phyloP scores from a whole-genome alignment of 106 monocot genomes.

The Cymbidium sinense region DNA sequence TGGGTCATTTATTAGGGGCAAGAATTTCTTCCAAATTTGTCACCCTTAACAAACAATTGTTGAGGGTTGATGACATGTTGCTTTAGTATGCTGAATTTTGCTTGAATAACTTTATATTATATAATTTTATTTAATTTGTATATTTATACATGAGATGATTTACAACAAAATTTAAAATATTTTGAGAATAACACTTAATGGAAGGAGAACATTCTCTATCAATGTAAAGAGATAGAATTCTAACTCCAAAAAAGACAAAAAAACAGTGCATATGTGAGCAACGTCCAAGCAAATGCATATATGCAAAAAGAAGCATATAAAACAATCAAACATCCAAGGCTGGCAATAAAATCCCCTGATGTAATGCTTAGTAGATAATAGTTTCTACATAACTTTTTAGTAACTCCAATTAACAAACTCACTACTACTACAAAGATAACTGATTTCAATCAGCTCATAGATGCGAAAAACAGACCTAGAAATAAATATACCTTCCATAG shows the following conservation, averaged over 20 bases:
- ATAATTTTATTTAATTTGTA: no score
- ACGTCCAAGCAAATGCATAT: neutral
- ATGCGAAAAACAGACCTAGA: neutral
- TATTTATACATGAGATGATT: no score
- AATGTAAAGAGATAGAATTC: neutral
- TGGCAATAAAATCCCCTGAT: neutral
- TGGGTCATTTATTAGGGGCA: no score
- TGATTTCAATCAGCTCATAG: neutral
- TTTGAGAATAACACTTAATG: no score
- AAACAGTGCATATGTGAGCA: neutral
- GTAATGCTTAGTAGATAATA: neutral
- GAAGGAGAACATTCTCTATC: neutral
- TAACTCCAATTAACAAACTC: neutral
- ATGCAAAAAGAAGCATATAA: neutral
- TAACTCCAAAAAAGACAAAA: neutral
- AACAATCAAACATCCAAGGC: neutral
- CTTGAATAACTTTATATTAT: no score
- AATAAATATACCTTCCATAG: conserved; percentile 54
- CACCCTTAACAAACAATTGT: no score
- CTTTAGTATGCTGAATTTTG: no score
- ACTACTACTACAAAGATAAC: neutral
- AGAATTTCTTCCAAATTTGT: no score
- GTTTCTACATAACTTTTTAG: neutral
- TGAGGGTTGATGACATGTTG: no score
- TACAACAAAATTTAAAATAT: no score